A percentile compares a stretch with the other conserved stretches of the same genome.
These are phyloP conservation scores for Vigna reflexopilosa DNA, from an alignment of 306 rosid species.

Conservation along the genomic window DNA sequence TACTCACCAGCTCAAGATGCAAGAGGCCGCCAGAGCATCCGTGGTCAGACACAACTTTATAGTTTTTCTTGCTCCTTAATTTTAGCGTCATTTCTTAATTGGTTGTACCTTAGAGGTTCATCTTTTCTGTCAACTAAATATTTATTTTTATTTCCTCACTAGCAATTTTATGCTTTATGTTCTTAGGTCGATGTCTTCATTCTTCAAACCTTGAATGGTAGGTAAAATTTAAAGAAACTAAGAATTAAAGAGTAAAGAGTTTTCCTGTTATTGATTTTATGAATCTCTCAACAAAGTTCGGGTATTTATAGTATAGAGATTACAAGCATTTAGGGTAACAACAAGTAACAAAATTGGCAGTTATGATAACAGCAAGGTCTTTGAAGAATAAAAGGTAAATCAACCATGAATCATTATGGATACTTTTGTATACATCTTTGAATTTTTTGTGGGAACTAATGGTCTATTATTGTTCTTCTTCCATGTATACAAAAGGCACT, in stretches of 20 bases:
- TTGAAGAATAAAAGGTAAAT: slow-evolving; percentile 67
- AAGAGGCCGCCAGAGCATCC: slow-evolving; percentile 62
- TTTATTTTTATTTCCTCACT: slow-evolving; percentile 17
- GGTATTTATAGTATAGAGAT: too few species aligned
- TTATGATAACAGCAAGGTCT: slow-evolving; percentile 48
- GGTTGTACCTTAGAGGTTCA: slow-evolving; percentile 6
- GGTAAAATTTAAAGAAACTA: too few species aligned
- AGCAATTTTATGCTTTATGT: slow-evolving; percentile 36
- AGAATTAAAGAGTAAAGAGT: too few species aligned
- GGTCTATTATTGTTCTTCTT: slow-evolving; percentile 30
- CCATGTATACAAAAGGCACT: neutral
- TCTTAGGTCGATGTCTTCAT: slow-evolving; percentile 33
- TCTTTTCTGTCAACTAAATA: slow-evolving; percentile 26
- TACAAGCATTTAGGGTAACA: too few species aligned
- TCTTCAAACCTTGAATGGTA: slow-evolving; percentile 28
- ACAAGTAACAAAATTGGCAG: too few species aligned
- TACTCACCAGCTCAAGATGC: slow-evolving; percentile 73
- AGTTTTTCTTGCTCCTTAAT: slow-evolving; percentile 37
- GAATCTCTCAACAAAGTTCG: too few species aligned
- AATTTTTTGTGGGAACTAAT: slow-evolving; percentile 24
- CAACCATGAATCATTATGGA: slow-evolving; percentile 32
- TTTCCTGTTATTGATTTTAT: too few species aligned
- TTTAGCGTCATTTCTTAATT: slow-evolving; percentile 26
- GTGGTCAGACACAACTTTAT: slow-evolving; percentile 58
- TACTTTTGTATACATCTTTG: neutral